Base-by-base conservation (phyloP, 176 grass and related monocot genomes). In the Eleusine indica region DNA sequence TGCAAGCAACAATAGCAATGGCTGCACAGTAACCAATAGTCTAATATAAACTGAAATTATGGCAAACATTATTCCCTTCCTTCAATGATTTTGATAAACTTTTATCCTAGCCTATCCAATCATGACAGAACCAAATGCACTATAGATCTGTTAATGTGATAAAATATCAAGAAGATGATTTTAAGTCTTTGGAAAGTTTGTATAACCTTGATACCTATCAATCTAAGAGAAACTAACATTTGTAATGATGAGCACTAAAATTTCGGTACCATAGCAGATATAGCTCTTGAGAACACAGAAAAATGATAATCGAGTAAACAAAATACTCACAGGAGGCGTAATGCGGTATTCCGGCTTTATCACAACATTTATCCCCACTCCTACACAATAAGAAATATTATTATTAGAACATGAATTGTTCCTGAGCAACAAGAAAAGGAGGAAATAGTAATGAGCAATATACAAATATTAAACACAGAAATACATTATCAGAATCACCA, bases 271-370 rank as follows among this genome's bases (percentile, higher is more conserved):
- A 3, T 1, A 83, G 43, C 22, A 84, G 18, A 80, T 61, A 9
- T 56, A 18, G 29, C 29, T 61, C n/a, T 71, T 65, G 17, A 71
- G 8, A 82, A 83, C 6, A 70, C 0, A 64, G 12, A 9, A 79
- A 63, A 83, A 64, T 69, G n/a, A 15, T 40, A 70, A 39, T 32
- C 22, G 53, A 22, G 37, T 74, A 57, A 58, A 6, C 1, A 77
- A 67, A 68, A 69, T 8, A 90, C 92, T 94, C 84, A 97, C 95
- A 74, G 92, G 92, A 79, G 94, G 89, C 3, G 84, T 84, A 67
- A 97, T 97, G 53, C 84, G 87, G 75, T 94, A 97, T 77, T 93
- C 92, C 38, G 95, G 95, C 76, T 94, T 97, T 87, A 97, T 94
- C 43, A 51, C 35, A 75, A 97, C 90, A 73, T 87, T 90, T 84